Evolutionary conservation across 1,139 yeast genomes (phyloP), one percentile per base, ranked within the genome.

Genomic region (Yarrowia galli): DNA sequence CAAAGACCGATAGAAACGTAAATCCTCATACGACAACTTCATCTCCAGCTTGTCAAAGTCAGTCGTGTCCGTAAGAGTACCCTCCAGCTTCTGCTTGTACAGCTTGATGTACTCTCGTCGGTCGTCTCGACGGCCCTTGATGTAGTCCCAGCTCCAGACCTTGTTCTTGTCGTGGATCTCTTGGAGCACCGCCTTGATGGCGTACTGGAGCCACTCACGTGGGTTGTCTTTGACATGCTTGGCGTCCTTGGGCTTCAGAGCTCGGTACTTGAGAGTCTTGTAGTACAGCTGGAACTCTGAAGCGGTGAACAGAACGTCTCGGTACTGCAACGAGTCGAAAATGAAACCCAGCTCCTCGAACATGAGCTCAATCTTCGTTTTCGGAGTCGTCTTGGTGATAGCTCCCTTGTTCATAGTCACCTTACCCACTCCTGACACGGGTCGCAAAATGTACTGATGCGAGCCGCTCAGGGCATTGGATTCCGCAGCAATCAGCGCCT

Each of bases 311-410:
- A 96, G 81, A 5, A 92, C 83, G 75, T 91, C 96, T 54, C 89
- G 84, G 75, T 96, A 96, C 76, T 95, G 98, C 67, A 86, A 85
- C 68, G 95, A 87, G 76, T 95, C 96, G 70, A 96, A 81, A 68
- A 89, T 92, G 25, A 96, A 80, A 18, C 96, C 92, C 73, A 96
- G 88, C 74, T 95, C 97, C 69, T 93, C 93, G 76, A 93, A 96
- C 70, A 88, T 85, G 64, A 95, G 79, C 70, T 91, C 91, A 0
- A 95, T 85, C 65, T 86, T 85, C 22, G 92, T 83, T 75, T 91
- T 96, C 1, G 99, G 98, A 36, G 80, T 78, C n/a, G 69, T 69
- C 0, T 80, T 74, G 61, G 86, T 89, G 0, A 92, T 87, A 0
- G 96, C 82, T 1, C 96, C 96, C 75, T 96, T 96, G 78, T 91